Evolutionary conservation across 805 yeast species (phyloP).

Genomic region (Lachancea nothofagi): DNA sequence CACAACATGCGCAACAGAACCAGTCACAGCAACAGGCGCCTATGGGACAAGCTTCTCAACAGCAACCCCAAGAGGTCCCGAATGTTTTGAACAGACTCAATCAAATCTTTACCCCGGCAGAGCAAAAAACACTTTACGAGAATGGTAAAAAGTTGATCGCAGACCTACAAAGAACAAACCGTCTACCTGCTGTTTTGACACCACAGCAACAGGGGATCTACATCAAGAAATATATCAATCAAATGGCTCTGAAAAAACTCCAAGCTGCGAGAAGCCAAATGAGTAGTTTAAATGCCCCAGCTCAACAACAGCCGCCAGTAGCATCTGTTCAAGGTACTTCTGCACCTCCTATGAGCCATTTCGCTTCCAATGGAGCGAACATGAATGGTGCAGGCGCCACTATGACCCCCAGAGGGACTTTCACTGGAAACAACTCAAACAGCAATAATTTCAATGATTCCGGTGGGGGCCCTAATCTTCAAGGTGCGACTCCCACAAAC

Average conservation of each 20-base stretch:
- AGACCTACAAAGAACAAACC: conserved; percentile 31
- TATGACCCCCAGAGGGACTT: conserved; percentile 7
- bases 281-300: conserved; percentile 14
- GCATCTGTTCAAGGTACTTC: not conserved
- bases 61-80: conserved; percentile 28
- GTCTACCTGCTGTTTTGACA: conserved; percentile 15
- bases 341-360: conserved; percentile 11
- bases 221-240: conserved; percentile 34
- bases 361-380: conserved; percentile 2
- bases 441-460: not conserved
- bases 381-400: conserved; percentile 1
- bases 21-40: conserved; percentile 25
- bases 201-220: conserved; percentile 25
- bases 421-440: not conserved
- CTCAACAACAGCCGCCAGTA: conserved; percentile 7
- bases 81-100: conserved; percentile 32
- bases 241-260: conserved; percentile 33
- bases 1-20: conserved; percentile 32
- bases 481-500: too few relatives aligned
- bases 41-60: conserved; percentile 18
- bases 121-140: conserved; percentile 32
- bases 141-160: conserved; percentile 35
- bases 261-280: conserved; percentile 24
- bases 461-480: not conserved
- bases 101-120: conserved; percentile 33